These are phyloP conservation scores for Aspergillus luchuensis DNA, from an alignment of 2,329 filamentous ascomycete genomes.

Conservation along the genomic window DNA sequence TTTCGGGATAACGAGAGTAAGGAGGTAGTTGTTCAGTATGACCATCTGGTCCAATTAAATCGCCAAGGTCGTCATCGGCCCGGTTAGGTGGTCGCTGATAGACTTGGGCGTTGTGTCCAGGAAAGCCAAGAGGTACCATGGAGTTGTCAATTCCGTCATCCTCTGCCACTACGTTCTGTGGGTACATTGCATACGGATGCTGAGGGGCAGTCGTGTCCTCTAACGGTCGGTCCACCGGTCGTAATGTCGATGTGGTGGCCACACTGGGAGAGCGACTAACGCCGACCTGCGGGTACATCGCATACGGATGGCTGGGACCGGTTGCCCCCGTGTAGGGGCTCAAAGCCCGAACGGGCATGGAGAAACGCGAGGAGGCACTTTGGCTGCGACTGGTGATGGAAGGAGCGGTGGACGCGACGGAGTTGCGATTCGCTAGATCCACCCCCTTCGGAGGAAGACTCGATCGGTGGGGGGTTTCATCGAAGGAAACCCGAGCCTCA, in stretches of 20 bases:
- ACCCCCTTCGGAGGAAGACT: slow-evolving; percentile 40
- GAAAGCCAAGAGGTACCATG: slow-evolving; percentile 71
- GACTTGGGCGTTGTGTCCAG: slow-evolving; percentile 61
- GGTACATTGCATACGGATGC: slow-evolving; percentile 85
- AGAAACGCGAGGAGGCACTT: slow-evolving; percentile 49
- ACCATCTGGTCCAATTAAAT: slow-evolving; percentile 82
- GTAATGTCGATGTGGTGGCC: slow-evolving; percentile 70
- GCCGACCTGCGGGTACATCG: slow-evolving; percentile 75
- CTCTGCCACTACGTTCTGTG: slow-evolving; percentile 71
- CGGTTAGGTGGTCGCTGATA: slow-evolving; percentile 71
- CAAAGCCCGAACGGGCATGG: slow-evolving; percentile 50
- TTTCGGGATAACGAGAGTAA: slow-evolving; percentile 86
- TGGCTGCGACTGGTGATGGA: slow-evolving; percentile 44
- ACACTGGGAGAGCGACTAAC: slow-evolving; percentile 63
- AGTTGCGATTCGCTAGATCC: slow-evolving; percentile 34
- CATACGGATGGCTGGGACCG: slow-evolving; percentile 80
- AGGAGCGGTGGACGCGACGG: slow-evolving; percentile 34
- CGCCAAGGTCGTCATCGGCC: slow-evolving; percentile 76
- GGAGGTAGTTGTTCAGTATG: slow-evolving; percentile 90
- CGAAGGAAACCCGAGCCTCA: slow-evolving; percentile 36
- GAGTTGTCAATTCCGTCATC: slow-evolving; percentile 51
- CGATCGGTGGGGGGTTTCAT: slow-evolving; percentile 34
- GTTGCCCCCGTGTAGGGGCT: slow-evolving; percentile 70
- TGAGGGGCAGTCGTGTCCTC: slow-evolving; percentile 67
- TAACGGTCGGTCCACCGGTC: slow-evolving; percentile 60